Conservation (phyloP, 164 flowering plant species). For the Echeveria elegans region DNA sequence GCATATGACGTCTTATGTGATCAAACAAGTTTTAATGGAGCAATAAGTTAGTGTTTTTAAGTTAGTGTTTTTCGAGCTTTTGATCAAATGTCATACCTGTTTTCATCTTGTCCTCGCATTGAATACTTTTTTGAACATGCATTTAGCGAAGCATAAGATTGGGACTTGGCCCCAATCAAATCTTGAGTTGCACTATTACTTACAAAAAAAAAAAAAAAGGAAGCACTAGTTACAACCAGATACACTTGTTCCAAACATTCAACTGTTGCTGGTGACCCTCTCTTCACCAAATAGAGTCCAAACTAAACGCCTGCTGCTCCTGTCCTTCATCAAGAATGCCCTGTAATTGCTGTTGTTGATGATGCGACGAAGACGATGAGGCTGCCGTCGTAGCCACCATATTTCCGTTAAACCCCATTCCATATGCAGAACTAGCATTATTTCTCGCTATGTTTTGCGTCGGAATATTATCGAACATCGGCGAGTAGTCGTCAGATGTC, state of each 20-base stretch:
- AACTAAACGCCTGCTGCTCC: neutral
- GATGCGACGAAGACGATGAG: conserved; percentile 23
- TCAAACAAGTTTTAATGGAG: too few species aligned
- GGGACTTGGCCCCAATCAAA: neutral
- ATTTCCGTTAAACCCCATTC: conserved; percentile 23
- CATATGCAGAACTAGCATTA: conserved; percentile 22
- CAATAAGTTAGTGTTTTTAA: too few species aligned
- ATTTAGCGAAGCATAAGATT: too few species aligned
- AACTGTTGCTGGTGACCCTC: neutral
- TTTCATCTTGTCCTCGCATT: too few species aligned
- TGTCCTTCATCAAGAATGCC: neutral
- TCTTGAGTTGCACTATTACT: neutral
- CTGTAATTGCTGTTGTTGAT: neutral
- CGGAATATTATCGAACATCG: neutral
- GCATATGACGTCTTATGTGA: too few species aligned
- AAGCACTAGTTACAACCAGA: neutral
- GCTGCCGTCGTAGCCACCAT: conserved; percentile 11
- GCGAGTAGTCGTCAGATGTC: conserved; percentile 12
- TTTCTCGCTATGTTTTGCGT: neutral
- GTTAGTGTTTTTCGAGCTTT: too few species aligned
- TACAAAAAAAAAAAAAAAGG: neutral
- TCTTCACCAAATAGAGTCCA: conserved; percentile 7
- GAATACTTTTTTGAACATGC: too few species aligned
- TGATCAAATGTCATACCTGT: too few species aligned
- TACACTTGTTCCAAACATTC: neutral